These are phyloP conservation scores for Ophiostoma triangulosporum DNA, from an alignment of 2,329 filamentous ascomycete species.

Conservation along the genomic window DNA sequence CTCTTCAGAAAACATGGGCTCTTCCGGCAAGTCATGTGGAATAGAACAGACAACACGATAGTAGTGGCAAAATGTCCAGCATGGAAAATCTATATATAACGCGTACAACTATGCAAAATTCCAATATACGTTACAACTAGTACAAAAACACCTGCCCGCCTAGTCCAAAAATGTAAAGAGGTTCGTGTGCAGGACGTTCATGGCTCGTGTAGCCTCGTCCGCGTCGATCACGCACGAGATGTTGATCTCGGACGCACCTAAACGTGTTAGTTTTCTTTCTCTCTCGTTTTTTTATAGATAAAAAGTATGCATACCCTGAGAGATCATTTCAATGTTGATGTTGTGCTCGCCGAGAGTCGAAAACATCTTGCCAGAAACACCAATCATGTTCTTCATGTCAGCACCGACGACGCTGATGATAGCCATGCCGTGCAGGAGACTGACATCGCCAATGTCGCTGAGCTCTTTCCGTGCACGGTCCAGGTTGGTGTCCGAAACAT, in stretches of 20 bases:
- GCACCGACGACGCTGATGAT: slow-evolving; percentile 90
- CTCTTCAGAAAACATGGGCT: too few species aligned
- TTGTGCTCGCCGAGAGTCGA: slow-evolving; percentile 83
- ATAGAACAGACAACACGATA: too few species aligned
- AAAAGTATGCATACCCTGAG: slow-evolving; percentile 54
- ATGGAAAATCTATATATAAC: not conserved
- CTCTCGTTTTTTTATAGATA: too few species aligned
- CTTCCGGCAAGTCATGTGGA: too few species aligned
- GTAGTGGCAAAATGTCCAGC: too few species aligned
- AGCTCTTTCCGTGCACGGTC: slow-evolving; percentile 42
- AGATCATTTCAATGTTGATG: slow-evolving; percentile 99
- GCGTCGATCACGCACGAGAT: slow-evolving; percentile 96
- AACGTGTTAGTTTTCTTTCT: not conserved
- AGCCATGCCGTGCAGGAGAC: slow-evolving; percentile 81
- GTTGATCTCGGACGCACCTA: slow-evolving; percentile 96
- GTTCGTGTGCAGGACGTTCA: slow-evolving; percentile 94
- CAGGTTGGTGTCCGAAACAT: slow-evolving; percentile 43
- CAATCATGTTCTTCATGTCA: slow-evolving; percentile 96
- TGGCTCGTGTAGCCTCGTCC: slow-evolving; percentile 75
- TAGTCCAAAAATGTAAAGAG: slow-evolving; percentile 90
- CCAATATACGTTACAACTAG: too few species aligned
- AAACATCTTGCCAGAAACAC: slow-evolving; percentile 90
- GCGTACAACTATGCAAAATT: not conserved
- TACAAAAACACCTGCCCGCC: too few species aligned
- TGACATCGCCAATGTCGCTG: slow-evolving; percentile 73